Percentiles rank a stretch among this genome's conserved stretches.
Evolutionary conservation across 164 flowering plant genomes (phyloP).

Genomic region (Umbellularia californica): DNA sequence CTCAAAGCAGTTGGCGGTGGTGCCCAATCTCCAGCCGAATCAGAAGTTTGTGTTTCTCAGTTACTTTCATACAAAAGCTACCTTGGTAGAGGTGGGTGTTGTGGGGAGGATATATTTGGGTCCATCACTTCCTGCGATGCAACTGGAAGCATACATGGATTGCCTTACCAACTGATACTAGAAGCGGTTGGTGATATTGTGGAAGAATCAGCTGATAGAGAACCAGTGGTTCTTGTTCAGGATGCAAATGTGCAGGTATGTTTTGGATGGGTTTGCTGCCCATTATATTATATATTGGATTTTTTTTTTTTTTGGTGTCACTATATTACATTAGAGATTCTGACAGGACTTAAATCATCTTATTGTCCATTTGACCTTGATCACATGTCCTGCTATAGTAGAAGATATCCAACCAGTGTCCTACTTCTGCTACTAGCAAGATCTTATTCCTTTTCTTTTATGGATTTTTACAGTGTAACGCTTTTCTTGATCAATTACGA

Average conservation of each 20-base stretch:
- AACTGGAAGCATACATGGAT: conserved; percentile 19
- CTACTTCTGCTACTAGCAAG: too few species aligned
- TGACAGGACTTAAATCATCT: too few species aligned
- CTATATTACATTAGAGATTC: too few species aligned
- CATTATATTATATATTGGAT: not conserved
- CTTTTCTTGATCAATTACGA: not conserved
- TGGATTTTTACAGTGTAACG: not conserved
- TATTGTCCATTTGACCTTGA: too few species aligned
- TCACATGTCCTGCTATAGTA: too few species aligned
- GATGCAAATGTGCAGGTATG: conserved; percentile 82
- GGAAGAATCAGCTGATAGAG: conserved; percentile 28
- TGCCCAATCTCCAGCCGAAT: conserved; percentile 24
- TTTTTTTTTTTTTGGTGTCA: too few species aligned
- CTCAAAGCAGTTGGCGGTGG: conserved; percentile 53
- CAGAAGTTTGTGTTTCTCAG: conserved; percentile 39
- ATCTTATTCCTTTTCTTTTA: not conserved
- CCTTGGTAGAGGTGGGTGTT: conserved; percentile 31
- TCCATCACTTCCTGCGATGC: conserved; percentile 17
- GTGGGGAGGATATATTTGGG: conserved; percentile 22
- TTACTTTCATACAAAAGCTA: conserved; percentile 45
- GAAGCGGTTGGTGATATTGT: conserved; percentile 43
- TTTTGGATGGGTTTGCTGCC: not conserved
- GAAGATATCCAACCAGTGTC: too few species aligned
- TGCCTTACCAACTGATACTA: conserved; percentile 36
- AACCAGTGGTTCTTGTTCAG: conserved; percentile 68